Base-by-base conservation (phyloP, 2,329 filamentous ascomycete species). In the Fusarium torreyae region DNA sequence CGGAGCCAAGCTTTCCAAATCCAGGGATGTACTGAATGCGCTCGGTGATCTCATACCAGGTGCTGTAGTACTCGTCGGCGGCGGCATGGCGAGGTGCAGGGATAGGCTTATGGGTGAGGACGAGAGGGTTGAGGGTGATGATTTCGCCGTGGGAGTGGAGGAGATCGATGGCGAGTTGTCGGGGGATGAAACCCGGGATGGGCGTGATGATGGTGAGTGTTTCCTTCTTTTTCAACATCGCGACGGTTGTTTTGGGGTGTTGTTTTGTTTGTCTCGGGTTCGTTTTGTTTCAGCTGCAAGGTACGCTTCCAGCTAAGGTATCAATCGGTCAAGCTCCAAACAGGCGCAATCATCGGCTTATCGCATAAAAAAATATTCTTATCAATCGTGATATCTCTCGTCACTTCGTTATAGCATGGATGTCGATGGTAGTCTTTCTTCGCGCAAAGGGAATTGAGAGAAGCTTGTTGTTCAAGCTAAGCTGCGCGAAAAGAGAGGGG, bases 31-130 rank as follows among this genome's bases (percentile, higher is more conserved):
- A 88, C 76, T 91, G 89, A 63, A 92, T 89, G 73, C 89, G 86
- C 82, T 92, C 86, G 59, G 82, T 86, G 74, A 92, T 92, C 78
- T 92, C 89, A 77, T 92, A 92, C 90, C 90, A 92, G 31, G 90
- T 91, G 66, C 88, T 88, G 79, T 91, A 92, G 80, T 86, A 92
- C 78, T 92, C 90, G 78, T 92, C 90, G 69, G 88, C 82, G 57
- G 88, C 85, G 68, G 90, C 89, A 79, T 90, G 84, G 79, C 89
- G 89, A 28, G 90, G 90, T 3, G 90, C 89, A 54, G 88, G 83
- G 76, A 92, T 90, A 62, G 88, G 81, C 68, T 87, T 87, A 81
- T 90, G 86, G 38, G 82, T 82, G 62, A 91, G 85, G 28, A 92
- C 90, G 50, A 92, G 86, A 6, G 90, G 90, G 73, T 92, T 92